Conservation (phyloP, 805 yeast species). For the Lachancea dasiensis region DNA sequence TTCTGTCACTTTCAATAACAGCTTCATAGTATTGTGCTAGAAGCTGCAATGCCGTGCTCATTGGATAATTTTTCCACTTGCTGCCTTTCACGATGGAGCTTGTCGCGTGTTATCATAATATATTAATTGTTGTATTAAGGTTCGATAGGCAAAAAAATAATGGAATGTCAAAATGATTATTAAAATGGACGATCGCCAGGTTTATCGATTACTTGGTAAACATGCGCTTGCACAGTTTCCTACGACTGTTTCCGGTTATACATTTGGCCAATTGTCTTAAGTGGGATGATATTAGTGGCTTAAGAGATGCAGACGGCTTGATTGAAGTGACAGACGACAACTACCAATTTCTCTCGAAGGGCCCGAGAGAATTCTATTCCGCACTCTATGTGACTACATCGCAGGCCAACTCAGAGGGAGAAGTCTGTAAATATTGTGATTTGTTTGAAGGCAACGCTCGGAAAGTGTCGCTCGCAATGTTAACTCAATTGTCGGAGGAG, state of each 20-base stretch:
- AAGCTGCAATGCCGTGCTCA: conserved; percentile 24
- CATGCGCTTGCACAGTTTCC: conserved; percentile 1
- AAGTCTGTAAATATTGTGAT: conserved; percentile 36
- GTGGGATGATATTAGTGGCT: conserved; percentile 10
- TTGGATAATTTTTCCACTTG: too few species aligned
- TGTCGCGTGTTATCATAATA: too few species aligned
- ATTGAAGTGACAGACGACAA: conserved; percentile 40
- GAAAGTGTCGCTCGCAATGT: conserved; percentile 40
- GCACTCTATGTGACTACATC: conserved; percentile 50
- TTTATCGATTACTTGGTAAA: too few species aligned
- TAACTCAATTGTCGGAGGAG: conserved; percentile 38
- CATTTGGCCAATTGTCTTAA: conserved; percentile 15
- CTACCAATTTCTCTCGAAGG: conserved; percentile 37
- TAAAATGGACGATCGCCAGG: too few species aligned
- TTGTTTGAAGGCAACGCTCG: conserved; percentile 38
- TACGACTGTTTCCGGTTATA: conserved; percentile 1
- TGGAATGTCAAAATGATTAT: too few species aligned
- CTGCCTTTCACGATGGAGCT: too few species aligned
- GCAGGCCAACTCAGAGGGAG: conserved; percentile 39
- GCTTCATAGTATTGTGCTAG: conserved; percentile 26
- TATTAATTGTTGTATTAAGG: too few species aligned
- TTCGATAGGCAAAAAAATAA: too few species aligned
- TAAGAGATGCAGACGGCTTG: conserved; percentile 33
- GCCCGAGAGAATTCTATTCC: conserved; percentile 47
- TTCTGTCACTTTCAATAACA: conserved; percentile 25